A percentile compares a stretch with the other conserved stretches of the same genome.
Conservation (phyloP, 441 rosid genomes). For the Gossypium davidsonii region DNA sequence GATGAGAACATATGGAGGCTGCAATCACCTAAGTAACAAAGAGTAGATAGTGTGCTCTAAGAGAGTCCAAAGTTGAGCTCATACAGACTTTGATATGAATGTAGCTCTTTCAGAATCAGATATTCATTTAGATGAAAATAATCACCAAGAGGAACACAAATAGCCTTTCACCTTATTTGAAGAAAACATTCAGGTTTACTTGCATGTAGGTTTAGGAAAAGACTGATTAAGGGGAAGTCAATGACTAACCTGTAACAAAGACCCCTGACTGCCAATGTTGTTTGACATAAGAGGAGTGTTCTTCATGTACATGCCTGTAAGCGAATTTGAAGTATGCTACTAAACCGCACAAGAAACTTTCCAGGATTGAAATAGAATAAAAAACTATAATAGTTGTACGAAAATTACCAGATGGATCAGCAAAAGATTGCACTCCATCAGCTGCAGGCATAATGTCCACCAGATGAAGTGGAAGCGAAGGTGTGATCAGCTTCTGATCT, state of each 20-base stretch:
- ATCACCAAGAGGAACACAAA: neutral
- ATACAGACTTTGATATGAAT: neutral
- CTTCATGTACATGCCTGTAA: slow-evolving; percentile 64
- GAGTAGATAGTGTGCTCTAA: neutral
- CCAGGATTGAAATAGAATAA: neutral
- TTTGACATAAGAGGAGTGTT: slow-evolving; percentile 48
- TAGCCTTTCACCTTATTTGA: neutral
- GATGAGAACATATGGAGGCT: neutral
- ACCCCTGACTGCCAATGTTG: slow-evolving; percentile 53
- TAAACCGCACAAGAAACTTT: slow-evolving; percentile 12
- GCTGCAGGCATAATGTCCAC: slow-evolving; percentile 55
- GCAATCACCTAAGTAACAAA: neutral
- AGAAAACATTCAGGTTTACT: neutral
- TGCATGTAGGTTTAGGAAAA: neutral
- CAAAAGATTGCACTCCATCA: slow-evolving; percentile 51
- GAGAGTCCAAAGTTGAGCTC: neutral
- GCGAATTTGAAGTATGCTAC: slow-evolving; percentile 5
- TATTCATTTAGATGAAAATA: neutral
- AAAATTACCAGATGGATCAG: slow-evolving; percentile 52
- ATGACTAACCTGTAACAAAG: slow-evolving; percentile 62
- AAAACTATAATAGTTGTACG: slow-evolving; percentile 5
- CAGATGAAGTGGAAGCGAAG: slow-evolving; percentile 80
- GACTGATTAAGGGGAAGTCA: neutral
- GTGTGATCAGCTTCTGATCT: slow-evolving; percentile 74
- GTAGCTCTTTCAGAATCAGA: neutral